These are phyloP conservation scores for Ascochyta clinopodiicola DNA, from an alignment of 2,329 filamentous ascomycete genomes.

Conservation along the genomic window DNA sequence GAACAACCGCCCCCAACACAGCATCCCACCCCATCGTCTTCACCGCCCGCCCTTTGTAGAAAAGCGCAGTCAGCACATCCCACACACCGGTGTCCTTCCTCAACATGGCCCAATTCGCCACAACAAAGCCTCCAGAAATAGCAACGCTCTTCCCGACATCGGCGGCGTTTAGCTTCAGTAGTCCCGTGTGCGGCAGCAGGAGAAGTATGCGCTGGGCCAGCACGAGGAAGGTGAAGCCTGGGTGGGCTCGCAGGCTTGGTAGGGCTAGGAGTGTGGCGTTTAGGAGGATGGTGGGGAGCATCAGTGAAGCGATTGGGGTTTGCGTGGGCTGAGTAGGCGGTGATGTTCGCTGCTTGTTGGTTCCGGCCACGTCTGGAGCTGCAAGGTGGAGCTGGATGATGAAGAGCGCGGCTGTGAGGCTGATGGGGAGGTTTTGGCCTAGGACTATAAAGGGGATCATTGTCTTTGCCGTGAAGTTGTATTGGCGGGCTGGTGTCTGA, in stretches of 20 bases:
- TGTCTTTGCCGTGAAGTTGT: slow-evolving; percentile 8
- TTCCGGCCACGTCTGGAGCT: slow-evolving; percentile 16
- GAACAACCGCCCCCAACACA: slow-evolving; percentile 26
- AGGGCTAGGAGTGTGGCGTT: slow-evolving; percentile 32
- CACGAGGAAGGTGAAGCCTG: slow-evolving; percentile 29
- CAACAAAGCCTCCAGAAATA: slow-evolving; percentile 33
- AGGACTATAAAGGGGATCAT: slow-evolving; percentile 37
- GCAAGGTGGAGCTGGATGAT: slow-evolving; percentile 36
- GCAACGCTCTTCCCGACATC: slow-evolving; percentile 32
- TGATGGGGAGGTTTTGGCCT: slow-evolving; percentile 38
- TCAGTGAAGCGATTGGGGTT: slow-evolving; percentile 23
- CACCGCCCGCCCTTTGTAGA: slow-evolving; percentile 24
- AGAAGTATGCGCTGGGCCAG: slow-evolving; percentile 30
- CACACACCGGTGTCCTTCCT: slow-evolving; percentile 17
- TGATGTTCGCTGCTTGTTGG: not conserved
- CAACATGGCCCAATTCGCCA: slow-evolving; percentile 31
- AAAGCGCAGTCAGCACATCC: slow-evolving; percentile 17
- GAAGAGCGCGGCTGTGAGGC: slow-evolving; percentile 36
- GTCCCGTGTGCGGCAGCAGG: slow-evolving; percentile 29
- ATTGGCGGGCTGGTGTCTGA: slow-evolving; percentile 20
- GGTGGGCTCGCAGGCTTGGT: slow-evolving; percentile 22
- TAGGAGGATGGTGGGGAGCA: slow-evolving; percentile 36
- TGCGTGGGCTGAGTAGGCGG: slow-evolving; percentile 1
- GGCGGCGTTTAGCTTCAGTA: slow-evolving; percentile 21
- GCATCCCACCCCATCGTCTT: slow-evolving; percentile 40